These are phyloP conservation scores for Collybia sp. DNA, from an alignment of 768 basidiomycete species.

Conservation along the genomic window DNA sequence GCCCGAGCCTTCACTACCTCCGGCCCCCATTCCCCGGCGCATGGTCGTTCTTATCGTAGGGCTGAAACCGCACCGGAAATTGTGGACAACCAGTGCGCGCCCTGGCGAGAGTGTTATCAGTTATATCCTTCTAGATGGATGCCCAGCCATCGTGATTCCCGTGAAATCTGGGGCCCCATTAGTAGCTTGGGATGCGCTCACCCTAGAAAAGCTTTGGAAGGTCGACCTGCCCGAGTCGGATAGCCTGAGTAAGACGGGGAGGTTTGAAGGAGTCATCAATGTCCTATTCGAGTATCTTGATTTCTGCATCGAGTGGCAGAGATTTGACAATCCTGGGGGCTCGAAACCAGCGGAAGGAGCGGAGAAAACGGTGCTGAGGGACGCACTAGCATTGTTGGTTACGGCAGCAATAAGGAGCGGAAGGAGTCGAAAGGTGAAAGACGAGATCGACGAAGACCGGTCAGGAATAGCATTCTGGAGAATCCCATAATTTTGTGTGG, in stretches of 20 bases:
- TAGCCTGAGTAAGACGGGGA: conserved; percentile 23
- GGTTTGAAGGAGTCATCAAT: conserved; percentile 48
- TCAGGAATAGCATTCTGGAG: conserved; percentile 67
- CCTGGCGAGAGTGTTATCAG: conserved; percentile 61
- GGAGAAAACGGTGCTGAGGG: conserved; percentile 34
- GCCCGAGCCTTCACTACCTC: conserved; percentile 39
- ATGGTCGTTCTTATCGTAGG: conserved; percentile 54
- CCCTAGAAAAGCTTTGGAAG: conserved; percentile 54
- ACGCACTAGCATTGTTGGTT: conserved; percentile 46
- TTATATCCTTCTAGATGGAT: conserved; percentile 58
- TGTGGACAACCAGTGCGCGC: conserved; percentile 57
- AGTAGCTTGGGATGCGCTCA: conserved; percentile 58
- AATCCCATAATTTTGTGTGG: no score
- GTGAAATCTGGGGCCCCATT: conserved; percentile 59
- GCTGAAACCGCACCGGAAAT: conserved; percentile 52
- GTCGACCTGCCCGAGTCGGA: conserved; percentile 35
- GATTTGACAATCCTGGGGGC: conserved; percentile 21
- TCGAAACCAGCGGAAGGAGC: conserved; percentile 12
- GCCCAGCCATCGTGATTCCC: conserved; percentile 55
- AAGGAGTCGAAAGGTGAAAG: conserved; percentile 47
- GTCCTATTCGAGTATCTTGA: conserved; percentile 57
- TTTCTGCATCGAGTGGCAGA: conserved; percentile 58
- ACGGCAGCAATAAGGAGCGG: conserved; percentile 51
- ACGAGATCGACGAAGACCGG: conserved; percentile 51
- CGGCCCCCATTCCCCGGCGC: conserved; percentile 44